Evolutionary conservation across 495 filamentous ascomycete genomes (phyloP).

Genomic region (Xylaria castorea): DNA sequence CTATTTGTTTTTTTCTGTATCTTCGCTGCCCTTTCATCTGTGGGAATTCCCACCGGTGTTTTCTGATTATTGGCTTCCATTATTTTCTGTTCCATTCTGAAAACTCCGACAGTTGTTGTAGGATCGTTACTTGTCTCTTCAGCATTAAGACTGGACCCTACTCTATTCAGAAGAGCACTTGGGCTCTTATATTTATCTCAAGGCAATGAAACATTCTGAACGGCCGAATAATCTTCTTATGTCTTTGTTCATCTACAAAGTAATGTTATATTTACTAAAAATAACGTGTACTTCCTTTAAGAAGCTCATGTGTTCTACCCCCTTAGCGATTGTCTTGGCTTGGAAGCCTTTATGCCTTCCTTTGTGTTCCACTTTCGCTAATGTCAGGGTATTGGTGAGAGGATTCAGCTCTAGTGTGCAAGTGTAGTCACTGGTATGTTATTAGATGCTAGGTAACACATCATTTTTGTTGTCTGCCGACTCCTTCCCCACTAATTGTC

Average conservation of each 20-base stretch:
- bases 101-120: neutral
- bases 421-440: no score
- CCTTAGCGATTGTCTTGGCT: neutral
- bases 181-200: conserved; percentile 8
- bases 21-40: neutral
- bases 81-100: neutral
- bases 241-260: conserved; percentile 7
- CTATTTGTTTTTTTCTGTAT: neutral
- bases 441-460: neutral
- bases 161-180: neutral
- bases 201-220: neutral
- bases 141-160: neutral
- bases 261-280: neutral
- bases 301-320: neutral
- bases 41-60: neutral
- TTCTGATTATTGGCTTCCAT: neutral
- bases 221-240: neutral
- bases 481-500: neutral
- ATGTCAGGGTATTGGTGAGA: neutral
- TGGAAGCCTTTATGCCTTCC: neutral
- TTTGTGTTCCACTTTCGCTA: conserved; percentile 2
- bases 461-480: neutral
- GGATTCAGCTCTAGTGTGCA: no score
- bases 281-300: neutral
- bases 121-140: neutral